Evolutionary conservation across 192 early-diverging fungal species (phyloP).

Genomic region (Coemansia sp.): DNA sequence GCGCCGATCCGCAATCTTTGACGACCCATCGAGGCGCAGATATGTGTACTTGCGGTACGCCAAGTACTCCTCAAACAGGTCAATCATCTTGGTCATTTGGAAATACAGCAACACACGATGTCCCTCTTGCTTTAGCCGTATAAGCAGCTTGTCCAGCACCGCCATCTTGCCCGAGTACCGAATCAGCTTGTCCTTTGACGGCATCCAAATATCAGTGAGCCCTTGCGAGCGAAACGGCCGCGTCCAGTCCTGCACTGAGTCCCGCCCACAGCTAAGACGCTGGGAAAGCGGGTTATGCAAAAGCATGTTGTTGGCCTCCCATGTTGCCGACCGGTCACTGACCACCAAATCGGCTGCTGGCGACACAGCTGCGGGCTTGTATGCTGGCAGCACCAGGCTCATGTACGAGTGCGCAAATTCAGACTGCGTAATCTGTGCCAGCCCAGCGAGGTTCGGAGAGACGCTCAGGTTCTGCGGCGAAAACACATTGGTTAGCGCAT

Average conservation of each 20-base stretch:
- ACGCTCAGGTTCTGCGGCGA: slow-evolving; percentile 34
- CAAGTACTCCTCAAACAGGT: slow-evolving; percentile 98
- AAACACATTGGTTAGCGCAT: slow-evolving; percentile 45
- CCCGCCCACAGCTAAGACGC: slow-evolving; percentile 32
- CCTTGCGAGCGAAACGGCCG: slow-evolving; percentile 55
- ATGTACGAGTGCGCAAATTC: slow-evolving; percentile 40
- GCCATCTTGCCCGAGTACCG: slow-evolving; percentile 91
- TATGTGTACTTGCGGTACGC: slow-evolving; percentile 87
- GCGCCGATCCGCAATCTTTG: slow-evolving; percentile 90
- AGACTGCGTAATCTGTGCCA: slow-evolving; percentile 26
- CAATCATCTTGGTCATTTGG: slow-evolving; percentile 98
- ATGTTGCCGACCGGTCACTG: slow-evolving; percentile 61
- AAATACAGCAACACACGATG: slow-evolving; percentile 94
- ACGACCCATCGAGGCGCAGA: slow-evolving; percentile 94
- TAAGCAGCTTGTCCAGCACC: slow-evolving; percentile 87
- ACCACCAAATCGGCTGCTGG: slow-evolving; percentile 65
- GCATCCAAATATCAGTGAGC: slow-evolving; percentile 67
- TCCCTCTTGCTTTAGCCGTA: slow-evolving; percentile 75
- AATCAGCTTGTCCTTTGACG: slow-evolving; percentile 73
- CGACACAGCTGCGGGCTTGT: slow-evolving; percentile 59
- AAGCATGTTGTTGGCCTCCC: slow-evolving; percentile 53
- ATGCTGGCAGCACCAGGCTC: slow-evolving; percentile 50
- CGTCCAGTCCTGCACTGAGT: slow-evolving; percentile 36
- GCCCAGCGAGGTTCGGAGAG: slow-evolving; percentile 30
- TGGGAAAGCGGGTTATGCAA: slow-evolving; percentile 27